Base-by-base conservation (phyloP, 352 stramenopile genomes). In the Pseudoperonospora humuli region DNA sequence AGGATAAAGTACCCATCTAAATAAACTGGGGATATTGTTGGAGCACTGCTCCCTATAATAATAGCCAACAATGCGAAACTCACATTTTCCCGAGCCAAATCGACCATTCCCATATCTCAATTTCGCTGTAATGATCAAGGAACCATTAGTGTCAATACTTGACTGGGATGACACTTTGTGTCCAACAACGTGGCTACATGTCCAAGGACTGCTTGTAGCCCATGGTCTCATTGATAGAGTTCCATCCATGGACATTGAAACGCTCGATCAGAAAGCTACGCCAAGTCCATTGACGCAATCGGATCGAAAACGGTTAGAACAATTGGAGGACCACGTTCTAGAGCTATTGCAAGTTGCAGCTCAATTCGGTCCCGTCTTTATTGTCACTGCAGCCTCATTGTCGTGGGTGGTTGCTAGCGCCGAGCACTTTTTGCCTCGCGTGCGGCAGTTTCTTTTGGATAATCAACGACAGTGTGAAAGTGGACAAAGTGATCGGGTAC, bases 161-260 rank as follows among this genome's bases (percentile, higher is more conserved):
- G n/a, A n/a, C n/a, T n/a, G n/a, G n/a, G n/a, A n/a, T n/a, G n/a
- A 84, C 57, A 84, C 71, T 18, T 56, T 84, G 5, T 84, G 71
- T 24, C 71, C 71, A 5, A 75, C 66, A 51, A 73, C 52, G 33
- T 84, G 71, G 71, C 54, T 84, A 36, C 64, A 74, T 29, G 43
- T 43, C 5, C 57, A 68, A 7, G 68, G 64, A 4, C 44, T 79
- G 17, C 54, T 84, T 23, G 66, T 66, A 0, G 50, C 57, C 7
- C 49, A 75, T 24, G 53, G 64, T 9, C 54, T 81, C 26, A 43
- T 78, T 13, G 47, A 77, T 7, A 41, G 32, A 17, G 55, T 48
- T n/a, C 37, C 52, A 7, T 43, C 45, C 28, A 56, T 61, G 45
- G 52, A 56, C 14, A 43, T 55, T 8, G 52, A 61, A 19, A 61